Percentiles rank a stretch among this genome's conserved stretches.
These are phyloP conservation scores for Botrytis tulipae DNA, from an alignment of 2,329 filamentous ascomycete genomes.

Conservation along the genomic window DNA sequence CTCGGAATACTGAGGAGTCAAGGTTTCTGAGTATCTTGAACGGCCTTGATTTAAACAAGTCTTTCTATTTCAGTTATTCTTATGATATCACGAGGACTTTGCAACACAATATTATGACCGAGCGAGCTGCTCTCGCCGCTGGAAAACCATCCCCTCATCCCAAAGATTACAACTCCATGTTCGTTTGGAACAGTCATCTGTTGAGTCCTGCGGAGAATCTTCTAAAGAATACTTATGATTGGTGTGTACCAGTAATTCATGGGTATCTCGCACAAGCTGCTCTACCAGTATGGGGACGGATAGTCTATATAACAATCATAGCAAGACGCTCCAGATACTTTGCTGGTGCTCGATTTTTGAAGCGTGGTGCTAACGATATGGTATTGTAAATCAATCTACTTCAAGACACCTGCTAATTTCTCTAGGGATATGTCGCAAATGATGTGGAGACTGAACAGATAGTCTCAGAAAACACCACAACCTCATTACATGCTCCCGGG, in stretches of 20 bases:
- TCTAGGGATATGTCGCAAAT: slow-evolving; percentile 84
- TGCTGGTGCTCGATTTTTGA: slow-evolving; percentile 89
- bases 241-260: slow-evolving; percentile 94
- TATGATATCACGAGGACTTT: slow-evolving; percentile 93
- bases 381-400: slow-evolving; percentile 37
- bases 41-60: slow-evolving; percentile 84
- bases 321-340: slow-evolving; percentile 90
- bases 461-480: slow-evolving; percentile 89
- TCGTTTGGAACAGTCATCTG: slow-evolving; percentile 94
- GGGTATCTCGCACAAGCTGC: slow-evolving; percentile 93
- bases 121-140: slow-evolving; percentile 67
- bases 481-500: slow-evolving; percentile 91
- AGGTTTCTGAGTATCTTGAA: slow-evolving; percentile 86
- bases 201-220: slow-evolving; percentile 69
- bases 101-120: slow-evolving; percentile 85
- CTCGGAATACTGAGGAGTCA: slow-evolving; percentile 79
- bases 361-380: slow-evolving; percentile 89
- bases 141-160: slow-evolving; percentile 58
- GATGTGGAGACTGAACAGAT: slow-evolving; percentile 99
- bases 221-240: slow-evolving; percentile 83
- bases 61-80: slow-evolving; percentile 98
- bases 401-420: slow-evolving; percentile 20
- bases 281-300: slow-evolving; percentile 80
- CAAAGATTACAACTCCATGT: slow-evolving; percentile 86
- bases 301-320: slow-evolving; percentile 90